Percentiles rank a stretch among this genome's conserved stretches.
phyloP scores from a whole-genome alignment of 805 yeast species.

The Wickerhamiella domercqiae region DNA sequence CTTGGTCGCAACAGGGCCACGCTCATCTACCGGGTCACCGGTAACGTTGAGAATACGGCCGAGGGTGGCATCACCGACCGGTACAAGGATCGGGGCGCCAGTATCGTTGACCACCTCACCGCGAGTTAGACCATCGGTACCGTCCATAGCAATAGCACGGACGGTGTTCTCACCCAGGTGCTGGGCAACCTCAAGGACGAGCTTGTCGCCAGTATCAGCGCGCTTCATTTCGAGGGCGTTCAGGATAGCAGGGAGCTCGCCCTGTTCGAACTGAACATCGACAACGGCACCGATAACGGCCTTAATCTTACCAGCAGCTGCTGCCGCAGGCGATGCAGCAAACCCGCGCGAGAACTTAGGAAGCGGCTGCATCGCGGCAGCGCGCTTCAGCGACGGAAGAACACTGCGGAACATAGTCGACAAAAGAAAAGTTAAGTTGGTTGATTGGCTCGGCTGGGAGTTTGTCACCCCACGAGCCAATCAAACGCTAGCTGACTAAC shows the following conservation, averaged over 20 bases:
- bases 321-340: conserved; percentile 15
- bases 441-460: too few relatives aligned
- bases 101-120: conserved; percentile 86
- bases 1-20: conserved; percentile 93
- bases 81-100: conserved; percentile 97
- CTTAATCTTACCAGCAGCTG: conserved; percentile 15
- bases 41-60: conserved; percentile 95
- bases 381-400: conserved; percentile 21
- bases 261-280: conserved; percentile 94
- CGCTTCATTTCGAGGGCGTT: conserved; percentile 87
- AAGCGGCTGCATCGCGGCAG: conserved; percentile 14
- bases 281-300: conserved; percentile 22
- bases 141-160: conserved; percentile 99
- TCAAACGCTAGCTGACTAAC: too few relatives aligned
- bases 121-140: conserved; percentile 99
- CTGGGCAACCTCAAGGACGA: conserved; percentile 97
- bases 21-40: conserved; percentile 99
- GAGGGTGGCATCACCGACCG: conserved; percentile 97
- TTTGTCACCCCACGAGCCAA: too few relatives aligned
- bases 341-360: conserved; percentile 15
- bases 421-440: too few relatives aligned
- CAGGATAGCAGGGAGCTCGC: conserved; percentile 90
- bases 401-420: conserved; percentile 22
- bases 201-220: conserved; percentile 46
- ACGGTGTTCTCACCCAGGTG: conserved; percentile 99